Evolutionary conservation across 768 basidiomycete species (phyloP), one percentile per base, ranked within the genome.

Genomic region (Suillus luteus): DNA sequence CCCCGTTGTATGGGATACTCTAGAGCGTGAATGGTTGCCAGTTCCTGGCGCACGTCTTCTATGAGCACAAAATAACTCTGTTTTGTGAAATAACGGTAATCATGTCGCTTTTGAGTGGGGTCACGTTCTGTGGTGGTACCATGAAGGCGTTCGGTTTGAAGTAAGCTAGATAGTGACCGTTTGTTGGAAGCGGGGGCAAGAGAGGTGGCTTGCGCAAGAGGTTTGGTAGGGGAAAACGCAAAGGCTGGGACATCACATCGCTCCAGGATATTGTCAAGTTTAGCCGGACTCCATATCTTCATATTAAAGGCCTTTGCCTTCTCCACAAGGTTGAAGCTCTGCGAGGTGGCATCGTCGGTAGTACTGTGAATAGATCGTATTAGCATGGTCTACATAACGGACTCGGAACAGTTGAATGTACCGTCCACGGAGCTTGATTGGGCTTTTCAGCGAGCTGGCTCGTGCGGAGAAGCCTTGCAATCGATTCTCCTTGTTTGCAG

Each of bases 71-170:
- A 98, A 71, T 84, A 88, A 59, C 83, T 86, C 48, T 82, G 82
- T 48, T 87, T 85, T 19, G 85, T 77, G 75, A 99, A 99, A 74
- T 99, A 99, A 62, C 84, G 86, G 71, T 87, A 93, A 75, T 96
- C 95, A 66, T 91, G 89, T 58, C 95, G 87, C 66, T 86, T 92
- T 66, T 95, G 92, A 22, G 85, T 88, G 1, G 93, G 90, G 77
- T 99, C 97, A 54, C 96, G 92, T 79, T 99, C 97, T 19, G 86
- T 89, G 1, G 88, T 91, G 3, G 82, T 82, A 54, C 97, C 97
- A 66, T 93, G 87, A 48, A 92, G 75, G 65, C 88, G 88, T 73
- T 99, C 97, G 22, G 90, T 89, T 69, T 93, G 87, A 49, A 93
- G 79, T 19, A 92, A 81, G 40, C 81, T 85, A 14, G 83, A 84